A percentile compares a stretch with the other conserved stretches of the same genome.
These are phyloP conservation scores for Arthrobotrys sphaeroides DNA, from an alignment of 2,329 filamentous ascomycete species.

Conservation along the genomic window DNA sequence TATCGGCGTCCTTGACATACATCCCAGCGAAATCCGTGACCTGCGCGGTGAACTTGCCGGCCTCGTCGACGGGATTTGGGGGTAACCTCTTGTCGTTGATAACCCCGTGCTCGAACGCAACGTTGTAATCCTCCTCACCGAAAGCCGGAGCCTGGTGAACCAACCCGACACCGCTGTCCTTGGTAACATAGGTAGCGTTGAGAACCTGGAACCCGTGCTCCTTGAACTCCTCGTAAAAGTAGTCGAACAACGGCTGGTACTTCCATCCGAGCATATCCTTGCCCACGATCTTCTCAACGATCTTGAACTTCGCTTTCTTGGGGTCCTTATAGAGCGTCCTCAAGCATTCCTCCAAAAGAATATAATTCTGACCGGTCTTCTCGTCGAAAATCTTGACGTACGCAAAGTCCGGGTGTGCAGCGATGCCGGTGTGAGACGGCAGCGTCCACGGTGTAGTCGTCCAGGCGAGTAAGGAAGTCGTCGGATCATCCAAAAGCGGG, in stretches of 20 bases:
- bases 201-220: conserved; percentile 82
- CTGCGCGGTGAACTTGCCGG: conserved; percentile 78
- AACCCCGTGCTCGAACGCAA: conserved; percentile 78
- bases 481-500: conserved; percentile 79
- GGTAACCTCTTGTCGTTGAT: conserved; percentile 79
- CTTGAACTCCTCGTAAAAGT: conserved; percentile 89
- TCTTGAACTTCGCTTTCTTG: conserved; percentile 92
- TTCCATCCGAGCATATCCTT: conserved; percentile 87
- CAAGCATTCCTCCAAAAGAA: conserved; percentile 82
- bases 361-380: conserved; percentile 81
- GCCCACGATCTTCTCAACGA: conserved; percentile 80
- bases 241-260: conserved; percentile 88
- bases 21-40: conserved; percentile 83
- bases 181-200: conserved; percentile 85
- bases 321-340: conserved; percentile 89
- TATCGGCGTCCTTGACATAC: conserved; percentile 92
- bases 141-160: conserved; percentile 94
- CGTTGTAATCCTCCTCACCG: conserved; percentile 94
- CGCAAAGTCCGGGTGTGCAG: conserved; percentile 82
- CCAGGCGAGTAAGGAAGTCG: conserved; percentile 82
- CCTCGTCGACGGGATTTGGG: conserved; percentile 90
- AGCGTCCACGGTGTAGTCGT: conserved; percentile 90
- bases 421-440: conserved; percentile 80
- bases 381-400: conserved; percentile 88
- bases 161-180: conserved; percentile 89